A percentile compares a stretch with the other conserved stretches of the same genome.
Evolutionary conservation across 208 protist genomes (phyloP).

Genomic region (Acanthamoeba quina): DNA sequence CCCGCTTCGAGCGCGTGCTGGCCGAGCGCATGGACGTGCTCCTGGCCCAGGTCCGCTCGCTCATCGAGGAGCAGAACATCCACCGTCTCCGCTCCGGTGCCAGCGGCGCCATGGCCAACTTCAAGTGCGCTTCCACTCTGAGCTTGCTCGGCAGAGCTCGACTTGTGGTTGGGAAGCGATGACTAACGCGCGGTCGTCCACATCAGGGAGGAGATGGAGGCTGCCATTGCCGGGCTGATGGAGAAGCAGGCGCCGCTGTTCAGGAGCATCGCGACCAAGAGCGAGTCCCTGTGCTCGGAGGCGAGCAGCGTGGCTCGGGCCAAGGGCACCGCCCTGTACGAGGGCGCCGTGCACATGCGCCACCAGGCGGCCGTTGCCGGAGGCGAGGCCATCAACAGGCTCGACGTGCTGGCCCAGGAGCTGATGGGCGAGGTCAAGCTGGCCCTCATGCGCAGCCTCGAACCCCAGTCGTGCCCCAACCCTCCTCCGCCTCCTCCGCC

Average conservation of each 20-base stretch:
- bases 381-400: not conserved
- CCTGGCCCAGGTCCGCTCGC: not conserved
- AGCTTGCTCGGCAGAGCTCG: not conserved
- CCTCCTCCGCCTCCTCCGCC: not conserved
- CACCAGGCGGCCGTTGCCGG: not conserved
- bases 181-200: not conserved
- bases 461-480: not conserved
- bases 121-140: not conserved
- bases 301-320: not conserved
- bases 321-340: conserved; percentile 26
- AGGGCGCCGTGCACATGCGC: conserved; percentile 21
- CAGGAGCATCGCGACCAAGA: conserved; percentile 23
- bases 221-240: conserved; percentile 7
- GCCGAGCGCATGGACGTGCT: conserved; percentile 31
- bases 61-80: conserved; percentile 38
- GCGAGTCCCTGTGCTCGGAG: conserved; percentile 9
- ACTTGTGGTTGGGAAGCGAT: not conserved
- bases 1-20: conserved; percentile 12
- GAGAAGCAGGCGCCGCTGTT: conserved; percentile 14
- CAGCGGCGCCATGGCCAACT: conserved; percentile 18
- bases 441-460: conserved; percentile 16
- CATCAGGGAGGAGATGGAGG: conserved; percentile 35
- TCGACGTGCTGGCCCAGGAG: conserved; percentile 31
- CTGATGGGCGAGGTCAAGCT: conserved; percentile 26
- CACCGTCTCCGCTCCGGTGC: conserved; percentile 1